phyloP scores from a whole-genome alignment of 2,329 filamentous ascomycete species.

The Exutisphaerella laricina region DNA sequence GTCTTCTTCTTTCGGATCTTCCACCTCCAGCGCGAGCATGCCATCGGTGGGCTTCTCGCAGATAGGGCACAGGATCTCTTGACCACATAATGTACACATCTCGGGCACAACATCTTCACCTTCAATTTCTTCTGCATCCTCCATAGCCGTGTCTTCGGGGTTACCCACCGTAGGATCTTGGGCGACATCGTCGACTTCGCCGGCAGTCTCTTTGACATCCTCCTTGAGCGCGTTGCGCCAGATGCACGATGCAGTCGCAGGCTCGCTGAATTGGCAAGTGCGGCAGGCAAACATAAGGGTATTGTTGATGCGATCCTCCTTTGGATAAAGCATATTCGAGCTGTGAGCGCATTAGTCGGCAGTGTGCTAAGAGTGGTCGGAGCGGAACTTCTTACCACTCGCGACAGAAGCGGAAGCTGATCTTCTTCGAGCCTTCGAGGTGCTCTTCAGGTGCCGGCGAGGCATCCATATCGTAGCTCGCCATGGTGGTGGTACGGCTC shows the following conservation, averaged over 20 bases:
- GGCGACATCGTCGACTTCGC: constrained; percentile 94
- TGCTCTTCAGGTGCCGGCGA: constrained; percentile 32
- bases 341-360: constrained; percentile 37
- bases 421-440: constrained; percentile 57
- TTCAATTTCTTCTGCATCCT: constrained; percentile 22
- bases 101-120: constrained; percentile 35
- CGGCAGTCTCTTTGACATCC: constrained; percentile 87
- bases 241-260: constrained; percentile 81
- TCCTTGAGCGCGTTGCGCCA: constrained; percentile 93
- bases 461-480: constrained; percentile 32
- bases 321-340: constrained; percentile 96
- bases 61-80: constrained; percentile 50
- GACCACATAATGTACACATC: constrained; percentile 55
- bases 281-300: constrained; percentile 92
- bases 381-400: constrained; percentile 60
- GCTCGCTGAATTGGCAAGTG: constrained; percentile 87
- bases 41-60: constrained; percentile 45
- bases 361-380: background rate
- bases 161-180: constrained; percentile 96
- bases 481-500: too few species aligned
- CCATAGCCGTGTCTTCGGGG: constrained; percentile 18
- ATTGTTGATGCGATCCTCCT: constrained; percentile 80
- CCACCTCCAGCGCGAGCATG: constrained; percentile 42
- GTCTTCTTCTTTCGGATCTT: constrained; percentile 33
- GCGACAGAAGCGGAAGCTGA: constrained; percentile 95